Base-by-base conservation (phyloP, 352 stramenopile species). In the Pythium chondricola region DNA sequence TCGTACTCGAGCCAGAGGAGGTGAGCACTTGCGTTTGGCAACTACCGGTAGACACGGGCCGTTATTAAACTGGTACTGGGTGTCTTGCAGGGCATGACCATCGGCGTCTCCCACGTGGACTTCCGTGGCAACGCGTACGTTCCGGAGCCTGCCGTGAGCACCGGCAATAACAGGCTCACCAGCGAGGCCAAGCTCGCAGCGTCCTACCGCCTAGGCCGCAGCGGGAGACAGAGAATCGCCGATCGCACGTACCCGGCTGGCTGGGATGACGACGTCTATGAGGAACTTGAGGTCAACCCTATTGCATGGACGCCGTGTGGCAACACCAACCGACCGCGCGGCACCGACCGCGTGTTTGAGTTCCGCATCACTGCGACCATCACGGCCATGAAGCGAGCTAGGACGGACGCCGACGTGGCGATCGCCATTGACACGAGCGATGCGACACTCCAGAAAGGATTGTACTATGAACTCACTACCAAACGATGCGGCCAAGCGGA, bases 351-450 rank as follows among this genome's bases (percentile, higher is more conserved):
- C 6, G 45, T 52, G 26, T 60, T 56, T 36, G 61, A 61, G 48
- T 58, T 70, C 38, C 62, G 54, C 13, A 67, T 70, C 48, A 46
- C 44, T 24, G 58, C 52, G 31, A 51, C 21, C 1, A 55, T 70
- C 35, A 55, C 35, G 3, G 62, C 62, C 3, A 33, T 42, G 22
- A 70, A 70, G 26, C 31, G 39, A 2, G 29, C 8, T 5, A 14
- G 38, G 3, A 29, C 29, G 24, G 58, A 61, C 32, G 37, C 56
- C 8, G 62, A 70, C 44, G 62, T 67, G 35, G 35, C 45, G n/a
- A 64, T 70, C 30, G 44, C 57, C 6, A 54, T 70, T 8, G 62
- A 71, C 38, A 61, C 52, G 25, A 70, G 53, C 21, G 62, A 70
- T 31, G 11, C 57, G 17, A 50, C 21, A 21, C 30, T 67, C 8